Base-by-base conservation (phyloP, 2,329 filamentous ascomycete genomes). In the Alternaria burnsii region DNA sequence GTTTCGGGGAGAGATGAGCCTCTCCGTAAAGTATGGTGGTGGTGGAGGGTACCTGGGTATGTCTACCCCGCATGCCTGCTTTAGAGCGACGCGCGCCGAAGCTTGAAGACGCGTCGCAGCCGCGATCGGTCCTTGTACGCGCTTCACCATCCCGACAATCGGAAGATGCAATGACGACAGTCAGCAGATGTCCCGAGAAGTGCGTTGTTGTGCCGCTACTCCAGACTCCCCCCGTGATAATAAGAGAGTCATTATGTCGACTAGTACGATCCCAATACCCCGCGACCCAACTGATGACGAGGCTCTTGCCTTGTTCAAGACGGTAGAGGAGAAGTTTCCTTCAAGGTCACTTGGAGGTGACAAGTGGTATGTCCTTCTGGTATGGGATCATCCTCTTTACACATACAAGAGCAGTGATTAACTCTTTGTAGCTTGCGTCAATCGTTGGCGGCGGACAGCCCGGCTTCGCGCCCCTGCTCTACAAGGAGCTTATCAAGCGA, bases 401-500 rank as follows among this genome's bases (percentile, higher is more conserved):
- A 38, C 46, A 12, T 51, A 43, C 10, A 34, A 40, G n/a, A 28
- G 30, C 24, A 40, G 7, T 26, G 32, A 53, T 32, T 58, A 42
- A 63, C n/a, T 16, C 30, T 20, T 22, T 28, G 14, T 14, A 76
- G 73, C 61, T 82, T 22, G 74, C 83, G 10, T 80, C 80, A n/a
- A 70, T 87, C 34, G 80, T 80, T 10, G 83, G 82, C n/a, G 81
- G 82, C 41, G 81, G 82, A 2, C 80, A 87, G 69, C 84, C 85
- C 7, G 81, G 83, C 28, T 80, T 82, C 54, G 82, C 83, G 18
- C 81, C 82, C 26, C 77, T 83, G 12, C 82, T 89, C 1, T 89
- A 89, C 77, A 81, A 80, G 11, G 78, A 88, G 66, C 81, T 89
- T 36, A 84, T 82, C 68, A 72, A 76, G 42, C 80, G 85, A 61